phyloP scores from a whole-genome alignment of 1,284 basidiomycete genomes.

The Leccinum huronense region DNA sequence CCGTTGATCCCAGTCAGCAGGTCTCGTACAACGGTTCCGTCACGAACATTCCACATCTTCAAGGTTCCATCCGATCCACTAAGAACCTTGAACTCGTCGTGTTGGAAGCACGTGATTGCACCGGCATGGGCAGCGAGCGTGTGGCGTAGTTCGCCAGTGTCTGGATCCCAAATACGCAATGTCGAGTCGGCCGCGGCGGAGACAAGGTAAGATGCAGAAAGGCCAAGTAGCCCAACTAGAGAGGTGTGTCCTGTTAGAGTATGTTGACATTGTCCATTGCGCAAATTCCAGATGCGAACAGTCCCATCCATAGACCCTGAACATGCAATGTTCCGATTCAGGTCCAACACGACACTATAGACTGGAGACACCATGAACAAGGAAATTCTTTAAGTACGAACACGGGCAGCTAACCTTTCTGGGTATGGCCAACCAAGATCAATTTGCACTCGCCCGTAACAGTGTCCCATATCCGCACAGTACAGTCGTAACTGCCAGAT shows the following conservation, averaged over 20 bases:
- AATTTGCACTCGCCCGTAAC: constrained; percentile 83
- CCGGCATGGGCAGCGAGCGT: constrained; percentile 86
- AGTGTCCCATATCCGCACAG: constrained; percentile 93
- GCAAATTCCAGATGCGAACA: constrained; percentile 88
- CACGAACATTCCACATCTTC: constrained; percentile 93
- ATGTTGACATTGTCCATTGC: constrained; percentile 75
- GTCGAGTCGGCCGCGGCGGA: constrained; percentile 94
- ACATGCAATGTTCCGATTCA: constrained; percentile 80
- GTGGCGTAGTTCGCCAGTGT: constrained; percentile 74
- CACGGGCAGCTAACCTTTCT: constrained; percentile 68
- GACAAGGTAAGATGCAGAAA: constrained; percentile 87
- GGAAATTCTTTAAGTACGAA: constrained; percentile 1
- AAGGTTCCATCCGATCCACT: constrained; percentile 93
- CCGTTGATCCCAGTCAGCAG: constrained; percentile 85
- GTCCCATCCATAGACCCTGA: constrained; percentile 97
- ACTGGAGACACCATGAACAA: constrained; percentile 47
- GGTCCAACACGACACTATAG: constrained; percentile 88
- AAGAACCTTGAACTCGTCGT: constrained; percentile 94
- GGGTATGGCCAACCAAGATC: constrained; percentile 81
- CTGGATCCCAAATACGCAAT: constrained; percentile 89
- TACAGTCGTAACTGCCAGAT: constrained; percentile 94
- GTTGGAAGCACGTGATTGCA: constrained; percentile 96
- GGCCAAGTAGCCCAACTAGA: constrained; percentile 81
- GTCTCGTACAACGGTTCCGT: constrained; percentile 82
- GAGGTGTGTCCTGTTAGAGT: constrained; percentile 85